Conservation (phyloP, 768 basidiomycete genomes). For the Rhodosporidiobolus sp. region DNA sequence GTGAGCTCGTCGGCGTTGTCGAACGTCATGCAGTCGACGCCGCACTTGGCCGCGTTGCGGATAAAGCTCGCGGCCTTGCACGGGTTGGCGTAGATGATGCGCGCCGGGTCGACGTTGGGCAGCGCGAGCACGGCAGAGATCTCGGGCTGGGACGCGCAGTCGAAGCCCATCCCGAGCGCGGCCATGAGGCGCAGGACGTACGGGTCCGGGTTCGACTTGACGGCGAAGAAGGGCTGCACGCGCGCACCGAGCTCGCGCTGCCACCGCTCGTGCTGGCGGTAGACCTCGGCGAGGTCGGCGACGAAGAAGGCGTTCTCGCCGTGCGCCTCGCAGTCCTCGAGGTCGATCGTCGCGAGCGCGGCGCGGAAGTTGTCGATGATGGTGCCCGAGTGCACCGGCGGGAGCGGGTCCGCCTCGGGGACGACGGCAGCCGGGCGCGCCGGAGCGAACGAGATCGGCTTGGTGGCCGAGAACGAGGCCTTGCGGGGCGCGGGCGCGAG, state of each 20-base stretch:
- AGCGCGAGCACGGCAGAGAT: conserved; percentile 74
- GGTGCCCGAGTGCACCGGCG: conserved; percentile 35
- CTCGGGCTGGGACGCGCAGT: conserved; percentile 94
- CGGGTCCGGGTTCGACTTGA: conserved; percentile 98
- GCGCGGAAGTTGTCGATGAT: conserved; percentile 37
- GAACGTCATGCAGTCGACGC: conserved; percentile 94
- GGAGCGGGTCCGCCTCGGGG: conserved; percentile 18
- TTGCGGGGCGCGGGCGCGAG: background rate
- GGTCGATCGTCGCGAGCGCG: conserved; percentile 39
- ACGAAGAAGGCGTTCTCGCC: conserved; percentile 96
- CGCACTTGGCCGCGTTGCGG: conserved; percentile 70
- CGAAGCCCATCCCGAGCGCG: conserved; percentile 86
- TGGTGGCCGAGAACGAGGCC: background rate
- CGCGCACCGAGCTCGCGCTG: conserved; percentile 65
- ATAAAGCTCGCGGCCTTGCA: conserved; percentile 96
- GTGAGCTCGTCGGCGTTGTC: conserved; percentile 94
- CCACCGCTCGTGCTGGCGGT: conserved; percentile 82
- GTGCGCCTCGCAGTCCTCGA: conserved; percentile 52
- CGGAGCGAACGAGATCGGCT: too few species aligned
- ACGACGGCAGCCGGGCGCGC: conserved; percentile 12
- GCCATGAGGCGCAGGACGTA: conserved; percentile 87
- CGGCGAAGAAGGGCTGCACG: conserved; percentile 91
- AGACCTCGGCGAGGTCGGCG: conserved; percentile 84
- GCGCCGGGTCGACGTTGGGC: conserved; percentile 64
- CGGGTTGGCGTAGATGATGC: conserved; percentile 96